Base-by-base conservation (phyloP, 495 filamentous ascomycete genomes). In the Penicillium alfredii region DNA sequence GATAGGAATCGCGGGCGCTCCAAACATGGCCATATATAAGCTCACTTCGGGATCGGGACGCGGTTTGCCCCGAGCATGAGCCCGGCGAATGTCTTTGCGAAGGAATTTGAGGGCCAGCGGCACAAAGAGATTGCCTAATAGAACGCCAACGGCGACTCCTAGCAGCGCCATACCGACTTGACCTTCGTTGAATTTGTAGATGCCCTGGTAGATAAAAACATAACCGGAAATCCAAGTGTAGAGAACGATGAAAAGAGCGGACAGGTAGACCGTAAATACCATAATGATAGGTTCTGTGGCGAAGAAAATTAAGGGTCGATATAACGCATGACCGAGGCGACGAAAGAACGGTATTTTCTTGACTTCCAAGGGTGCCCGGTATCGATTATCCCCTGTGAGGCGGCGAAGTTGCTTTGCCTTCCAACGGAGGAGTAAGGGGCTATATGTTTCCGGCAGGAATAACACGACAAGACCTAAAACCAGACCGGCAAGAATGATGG, bases 181-280 rank as follows among this genome's bases (percentile, higher is more conserved):
- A 8, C 71, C 68, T 15, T 65, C 22, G 0, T 55, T 56, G 24
- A 76, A 63, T 7, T 58, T 51, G 39, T 81, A 72, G 1, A 61
- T 68, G 0, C 72, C 60, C 14, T 57, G 48, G 47, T 77, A 84
- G 42, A 82, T 69, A 47, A 66, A 71, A 9, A 63, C 61, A 45
- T 77, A 84, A 8, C 75, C 77, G 11, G 70, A 63, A 6, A 78
- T 55, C 49, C 79, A 80, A 10, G 73, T 72, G 51, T 79, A 82
- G 0, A 80, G 61, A 8, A 82, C 61, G 30, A 77, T 68, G 48
- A 79, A 81, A 16, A 81, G 58, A 5, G 79, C 49, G 0, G 69
- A 62, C 11, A 79, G 55, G 39, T 78, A 80, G 2, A 68, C 31
- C 1, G 68, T 59, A 11, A 79, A 52, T 0, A 64, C 54, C 15